A percentile compares a stretch with the other conserved stretches of the same genome.
Evolutionary conservation across 2,329 filamentous ascomycete genomes (phyloP).

Genomic region (Lachnellula suecica): DNA sequence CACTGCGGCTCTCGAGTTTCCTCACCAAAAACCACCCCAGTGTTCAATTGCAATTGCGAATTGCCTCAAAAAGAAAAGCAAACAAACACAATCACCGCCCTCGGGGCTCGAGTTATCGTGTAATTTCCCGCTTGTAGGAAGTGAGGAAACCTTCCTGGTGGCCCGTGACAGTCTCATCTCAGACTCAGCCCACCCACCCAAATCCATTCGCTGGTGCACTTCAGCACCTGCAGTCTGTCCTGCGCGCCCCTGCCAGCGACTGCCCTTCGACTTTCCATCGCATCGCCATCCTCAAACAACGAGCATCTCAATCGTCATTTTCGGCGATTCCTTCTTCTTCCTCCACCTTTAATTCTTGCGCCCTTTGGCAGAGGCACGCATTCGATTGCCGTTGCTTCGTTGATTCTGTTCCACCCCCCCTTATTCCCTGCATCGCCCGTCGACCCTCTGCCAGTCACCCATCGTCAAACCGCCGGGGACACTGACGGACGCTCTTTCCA

Average conservation of each 20-base stretch:
- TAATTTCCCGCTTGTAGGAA: no score
- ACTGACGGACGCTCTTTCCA: not conserved
- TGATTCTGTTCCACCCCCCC: conserved; percentile 8
- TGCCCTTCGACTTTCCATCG: not conserved
- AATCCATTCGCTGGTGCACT: not conserved
- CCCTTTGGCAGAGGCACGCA: conserved; percentile 26
- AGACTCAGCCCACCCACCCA: not conserved
- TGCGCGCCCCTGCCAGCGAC: not conserved
- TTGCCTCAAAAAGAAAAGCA: no score
- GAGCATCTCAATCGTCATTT: not conserved
- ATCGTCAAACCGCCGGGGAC: not conserved
- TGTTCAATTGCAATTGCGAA: no score
- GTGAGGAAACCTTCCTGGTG: no score
- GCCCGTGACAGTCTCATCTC: no score
- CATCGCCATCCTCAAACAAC: not conserved
- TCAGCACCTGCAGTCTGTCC: not conserved
- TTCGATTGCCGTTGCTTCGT: conserved; percentile 28
- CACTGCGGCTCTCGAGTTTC: no score
- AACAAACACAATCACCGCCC: no score
- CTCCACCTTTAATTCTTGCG: conserved; percentile 4
- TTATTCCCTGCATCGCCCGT: not conserved
- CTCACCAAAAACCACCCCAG: no score
- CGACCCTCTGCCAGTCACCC: conserved; percentile 1
- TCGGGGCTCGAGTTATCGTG: no score
- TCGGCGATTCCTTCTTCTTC: conserved; percentile 6